Percentiles rank a stretch among this genome's conserved stretches.
Evolutionary conservation across 257 asterid genomes (phyloP).

Genomic region (Jasminum sambac): DNA sequence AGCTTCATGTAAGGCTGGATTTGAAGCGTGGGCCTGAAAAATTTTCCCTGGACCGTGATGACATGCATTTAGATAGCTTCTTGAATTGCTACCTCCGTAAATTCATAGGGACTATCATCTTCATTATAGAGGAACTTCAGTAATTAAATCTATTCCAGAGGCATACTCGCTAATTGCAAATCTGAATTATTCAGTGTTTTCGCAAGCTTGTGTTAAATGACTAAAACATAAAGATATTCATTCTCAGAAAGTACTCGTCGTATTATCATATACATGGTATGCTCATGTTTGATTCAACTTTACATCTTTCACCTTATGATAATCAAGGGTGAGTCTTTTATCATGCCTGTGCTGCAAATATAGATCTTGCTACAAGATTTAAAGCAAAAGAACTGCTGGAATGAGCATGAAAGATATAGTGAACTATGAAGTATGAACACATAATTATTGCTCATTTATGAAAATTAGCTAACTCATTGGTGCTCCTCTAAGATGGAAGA

Average conservation of each 20-base stretch:
- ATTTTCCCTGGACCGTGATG: background rate
- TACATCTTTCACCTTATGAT: background rate
- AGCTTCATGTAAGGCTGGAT: too few relatives aligned
- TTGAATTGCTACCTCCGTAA: background rate
- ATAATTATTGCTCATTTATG: background rate
- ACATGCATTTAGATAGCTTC: background rate
- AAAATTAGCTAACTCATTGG: background rate
- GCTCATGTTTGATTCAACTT: background rate
- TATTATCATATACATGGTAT: background rate
- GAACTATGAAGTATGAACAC: background rate
- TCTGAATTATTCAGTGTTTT: background rate
- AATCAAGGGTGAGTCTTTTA: background rate
- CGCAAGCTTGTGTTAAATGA: background rate
- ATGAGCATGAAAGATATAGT: background rate
- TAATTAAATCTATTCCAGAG: background rate
- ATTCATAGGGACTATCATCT: background rate
- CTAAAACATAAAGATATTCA: background rate
- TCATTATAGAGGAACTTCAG: background rate
- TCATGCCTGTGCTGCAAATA: background rate
- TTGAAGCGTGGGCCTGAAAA: too few relatives aligned
- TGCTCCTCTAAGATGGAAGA: background rate
- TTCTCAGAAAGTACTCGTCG: background rate
- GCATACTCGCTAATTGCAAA: background rate
- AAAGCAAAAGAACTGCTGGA: background rate
- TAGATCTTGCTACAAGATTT: background rate